Conservation (phyloP, 148 eudicot species). For the Silene conica region DNA sequence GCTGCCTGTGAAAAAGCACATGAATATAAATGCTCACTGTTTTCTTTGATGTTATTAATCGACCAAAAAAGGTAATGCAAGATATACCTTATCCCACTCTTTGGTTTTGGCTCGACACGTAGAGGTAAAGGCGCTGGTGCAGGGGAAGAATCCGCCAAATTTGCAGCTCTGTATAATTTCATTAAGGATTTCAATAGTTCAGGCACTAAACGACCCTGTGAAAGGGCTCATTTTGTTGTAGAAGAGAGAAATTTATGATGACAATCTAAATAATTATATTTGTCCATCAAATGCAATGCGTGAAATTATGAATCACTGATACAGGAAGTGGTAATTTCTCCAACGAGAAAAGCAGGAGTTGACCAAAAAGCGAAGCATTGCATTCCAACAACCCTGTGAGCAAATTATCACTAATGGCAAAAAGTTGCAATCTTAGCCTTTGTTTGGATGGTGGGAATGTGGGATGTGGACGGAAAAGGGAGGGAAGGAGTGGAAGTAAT, state of each 20-base stretch:
- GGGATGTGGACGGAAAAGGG: too few species aligned
- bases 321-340: too few species aligned
- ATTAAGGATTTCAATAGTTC: constrained; percentile 37
- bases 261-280: too few species aligned
- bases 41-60: background rate
- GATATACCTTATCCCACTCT: constrained; percentile 83
- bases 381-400: too few species aligned
- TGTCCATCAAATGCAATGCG: too few species aligned
- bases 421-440: too few species aligned
- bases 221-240: background rate
- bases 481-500: too few species aligned
- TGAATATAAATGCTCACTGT: background rate
- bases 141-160: constrained; percentile 69
- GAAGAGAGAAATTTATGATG: constrained; percentile 3
- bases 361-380: too few species aligned
- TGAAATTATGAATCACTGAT: background rate
- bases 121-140: constrained; percentile 72
- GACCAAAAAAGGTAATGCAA: background rate
- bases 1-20: constrained; percentile 51
- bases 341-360: too few species aligned
- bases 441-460: too few species aligned
- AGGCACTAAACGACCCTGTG: background rate
- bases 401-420: too few species aligned
- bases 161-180: constrained; percentile 72
- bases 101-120: constrained; percentile 93